These are phyloP conservation scores for Neurospora sp. DNA, from an alignment of 495 filamentous ascomycete genomes.

Conservation along the genomic window DNA sequence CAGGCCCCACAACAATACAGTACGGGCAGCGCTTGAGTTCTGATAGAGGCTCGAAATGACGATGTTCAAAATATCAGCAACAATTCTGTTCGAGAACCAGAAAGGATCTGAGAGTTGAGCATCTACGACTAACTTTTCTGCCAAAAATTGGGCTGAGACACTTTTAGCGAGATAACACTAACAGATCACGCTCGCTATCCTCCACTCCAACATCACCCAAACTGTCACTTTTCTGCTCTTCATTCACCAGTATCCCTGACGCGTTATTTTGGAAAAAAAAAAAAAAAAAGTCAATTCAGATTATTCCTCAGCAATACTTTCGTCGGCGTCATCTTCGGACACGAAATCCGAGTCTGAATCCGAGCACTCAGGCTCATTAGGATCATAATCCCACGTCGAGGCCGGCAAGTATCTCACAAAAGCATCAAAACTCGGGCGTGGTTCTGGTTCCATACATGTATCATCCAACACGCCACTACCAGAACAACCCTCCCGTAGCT, in stretches of 20 bases:
- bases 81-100: no score
- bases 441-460: not conserved
- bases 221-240: not conserved
- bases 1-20: no score
- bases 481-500: not conserved
- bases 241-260: not conserved
- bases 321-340: not conserved
- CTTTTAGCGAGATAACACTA: no score
- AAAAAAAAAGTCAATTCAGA: not conserved
- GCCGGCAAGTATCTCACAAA: not conserved
- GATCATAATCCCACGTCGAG: not conserved
- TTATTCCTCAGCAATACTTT: not conserved
- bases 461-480: not conserved
- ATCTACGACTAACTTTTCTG: no score
- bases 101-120: no score
- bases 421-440: not conserved
- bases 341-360: not conserved
- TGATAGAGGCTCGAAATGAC: no score
- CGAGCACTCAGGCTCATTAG: not conserved
- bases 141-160: no score
- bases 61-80: no score
- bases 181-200: not conserved
- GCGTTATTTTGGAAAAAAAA: not conserved
- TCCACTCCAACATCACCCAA: not conserved
- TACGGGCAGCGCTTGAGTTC: no score